Percentiles rank a stretch among this genome's conserved stretches.
Evolutionary conservation across 1,284 basidiomycete genomes (phyloP).

Genomic region (Ganoderma multipileum): DNA sequence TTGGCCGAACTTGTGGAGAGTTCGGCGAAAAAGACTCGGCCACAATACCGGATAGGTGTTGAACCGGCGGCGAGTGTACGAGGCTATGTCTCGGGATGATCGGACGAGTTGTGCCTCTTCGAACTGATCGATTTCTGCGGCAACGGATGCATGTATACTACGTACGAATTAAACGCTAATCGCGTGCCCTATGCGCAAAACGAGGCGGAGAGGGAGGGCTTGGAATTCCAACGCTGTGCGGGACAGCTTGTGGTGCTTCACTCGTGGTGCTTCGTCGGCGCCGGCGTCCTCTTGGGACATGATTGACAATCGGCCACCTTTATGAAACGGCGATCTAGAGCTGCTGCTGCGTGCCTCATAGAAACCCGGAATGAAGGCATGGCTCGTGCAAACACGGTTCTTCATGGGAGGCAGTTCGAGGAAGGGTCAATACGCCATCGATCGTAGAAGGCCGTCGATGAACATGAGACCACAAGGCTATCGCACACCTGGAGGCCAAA

Average conservation of each 20-base stretch:
- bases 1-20: background rate
- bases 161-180: background rate
- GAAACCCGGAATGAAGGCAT: background rate
- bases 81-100: background rate
- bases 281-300: background rate
- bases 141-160: background rate
- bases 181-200: background rate
- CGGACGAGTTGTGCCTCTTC: background rate
- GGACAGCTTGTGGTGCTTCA: background rate
- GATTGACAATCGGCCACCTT: background rate
- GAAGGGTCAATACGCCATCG: background rate
- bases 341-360: background rate
- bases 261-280: background rate
- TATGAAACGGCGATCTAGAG: background rate
- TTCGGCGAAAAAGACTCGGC: background rate
- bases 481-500: background rate
- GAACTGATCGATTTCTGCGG: background rate
- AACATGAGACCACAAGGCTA: background rate
- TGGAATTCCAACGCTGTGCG: background rate
- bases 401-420: background rate
- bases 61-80: background rate
- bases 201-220: background rate
- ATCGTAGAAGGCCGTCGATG: background rate
- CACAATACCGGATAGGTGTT: background rate
- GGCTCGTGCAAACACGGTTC: background rate